A percentile compares a stretch with the other conserved stretches of the same genome.
phyloP scores from a whole-genome alignment of 257 asterid genomes.

The Capsicum rhomboideum region DNA sequence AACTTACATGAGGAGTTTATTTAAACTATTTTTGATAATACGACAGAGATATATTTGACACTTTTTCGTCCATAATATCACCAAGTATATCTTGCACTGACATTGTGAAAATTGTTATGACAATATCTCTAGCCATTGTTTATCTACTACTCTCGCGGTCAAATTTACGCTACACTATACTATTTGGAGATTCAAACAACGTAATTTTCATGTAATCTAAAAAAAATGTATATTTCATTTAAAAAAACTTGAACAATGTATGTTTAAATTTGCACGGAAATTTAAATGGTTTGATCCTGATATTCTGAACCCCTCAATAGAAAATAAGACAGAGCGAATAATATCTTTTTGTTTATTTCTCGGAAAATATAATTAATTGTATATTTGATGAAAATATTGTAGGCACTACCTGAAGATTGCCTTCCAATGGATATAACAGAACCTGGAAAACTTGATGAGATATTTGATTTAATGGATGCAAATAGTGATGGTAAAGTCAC shows the following conservation, averaged over 20 bases:
- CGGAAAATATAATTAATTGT: background rate
- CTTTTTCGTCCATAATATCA: no score
- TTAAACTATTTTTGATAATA: no score
- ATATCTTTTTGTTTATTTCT: no score
- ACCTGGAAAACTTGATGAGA: constrained; percentile 76
- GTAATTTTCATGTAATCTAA: background rate
- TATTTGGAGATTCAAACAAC: background rate
- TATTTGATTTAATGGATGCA: constrained; percentile 79
- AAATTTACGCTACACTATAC: no score
- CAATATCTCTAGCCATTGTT: no score
- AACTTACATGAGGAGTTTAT: no score
- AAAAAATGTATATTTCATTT: background rate
- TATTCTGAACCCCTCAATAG: background rate
- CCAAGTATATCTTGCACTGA: no score
- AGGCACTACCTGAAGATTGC: constrained; percentile 82
- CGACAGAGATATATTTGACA: no score
- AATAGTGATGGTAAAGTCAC: constrained; percentile 80
- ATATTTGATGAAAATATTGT: background rate
- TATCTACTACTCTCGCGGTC: no score
- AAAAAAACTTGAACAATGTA: background rate
- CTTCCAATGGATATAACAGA: constrained; percentile 70
- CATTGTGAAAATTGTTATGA: no score
- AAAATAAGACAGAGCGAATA: no score
- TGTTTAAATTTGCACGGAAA: no score
- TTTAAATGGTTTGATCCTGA: background rate